phyloP scores from a whole-genome alignment of 2,329 filamentous ascomycete species.

The Geosmithia flava region DNA sequence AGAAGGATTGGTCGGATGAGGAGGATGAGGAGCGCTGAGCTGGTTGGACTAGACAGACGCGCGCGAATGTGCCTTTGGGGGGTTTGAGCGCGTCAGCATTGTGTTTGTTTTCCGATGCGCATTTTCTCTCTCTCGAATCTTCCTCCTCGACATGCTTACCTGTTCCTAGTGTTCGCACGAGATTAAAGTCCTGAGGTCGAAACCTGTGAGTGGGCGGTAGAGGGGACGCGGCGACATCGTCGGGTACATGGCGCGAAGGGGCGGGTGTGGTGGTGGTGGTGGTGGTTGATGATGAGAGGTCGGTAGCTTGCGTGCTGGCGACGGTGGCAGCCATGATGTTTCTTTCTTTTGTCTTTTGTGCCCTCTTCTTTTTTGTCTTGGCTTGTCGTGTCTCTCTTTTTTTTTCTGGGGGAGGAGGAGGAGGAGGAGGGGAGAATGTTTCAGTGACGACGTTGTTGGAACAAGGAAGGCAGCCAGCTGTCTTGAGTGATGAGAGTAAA shows the following conservation, averaged over 20 bases:
- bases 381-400: no score
- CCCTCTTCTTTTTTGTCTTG: no score
- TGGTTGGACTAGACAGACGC: slow-evolving; percentile 66
- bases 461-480: no score
- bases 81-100: not conserved
- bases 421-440: no score
- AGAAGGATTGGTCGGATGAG: slow-evolving; percentile 31
- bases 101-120: not conserved
- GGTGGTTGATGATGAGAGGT: slow-evolving; percentile 8
- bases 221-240: slow-evolving; percentile 4
- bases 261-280: not conserved
- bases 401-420: no score
- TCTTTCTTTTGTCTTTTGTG: no score
- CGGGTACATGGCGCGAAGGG: not conserved
- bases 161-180: slow-evolving; percentile 66
- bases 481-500: no score
- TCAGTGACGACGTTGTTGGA: no score
- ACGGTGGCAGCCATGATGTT: slow-evolving; percentile 8
- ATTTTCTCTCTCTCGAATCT: no score
- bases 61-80: slow-evolving; percentile 60
- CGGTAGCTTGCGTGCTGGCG: slow-evolving; percentile 11
- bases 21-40: no score
- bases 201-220: slow-evolving; percentile 16
- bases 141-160: slow-evolving; percentile 42
- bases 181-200: slow-evolving; percentile 46